Evolutionary conservation across 225 moss, liverwort and hornwort species (phyloP), one percentile per base, ranked within the genome.

Genomic region (Takakia lepidozioides): DNA sequence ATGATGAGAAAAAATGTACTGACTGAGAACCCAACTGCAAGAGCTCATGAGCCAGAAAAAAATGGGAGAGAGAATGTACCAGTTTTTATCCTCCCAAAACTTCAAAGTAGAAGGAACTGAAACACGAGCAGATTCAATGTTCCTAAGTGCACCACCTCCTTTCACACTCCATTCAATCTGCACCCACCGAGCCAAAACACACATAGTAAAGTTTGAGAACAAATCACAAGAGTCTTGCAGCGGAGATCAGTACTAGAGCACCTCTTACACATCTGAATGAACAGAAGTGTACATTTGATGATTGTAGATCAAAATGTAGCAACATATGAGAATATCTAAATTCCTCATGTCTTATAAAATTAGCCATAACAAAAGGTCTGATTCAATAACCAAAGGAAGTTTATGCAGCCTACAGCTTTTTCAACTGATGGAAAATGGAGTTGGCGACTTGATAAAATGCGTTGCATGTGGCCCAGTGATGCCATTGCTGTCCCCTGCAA

Each of bases 111-210:
- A 85, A 15, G 98, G 91, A 60, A 98, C 87, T 14, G 98, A 98
- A 49, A 98, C 68, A 29, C 98, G 98, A 34, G 98, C 98, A 59
- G 98, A 91, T 42, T 91, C 91, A 28, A 84, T 59, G 67, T 98
- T 98, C 38, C 87, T 87, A 25, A 98, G 69, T 3, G 91, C 70
- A 59, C 93, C 88, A 58, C 87, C 98, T 38, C 91, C 91, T 76
- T 81, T 87, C 42, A 98, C 98, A 69, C 82, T 98, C 98, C 98
- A 98, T 59, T 91, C 82, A 44, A 98, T 87, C 98, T 98, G 71
- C 62, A 70, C 35, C 45, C 20, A 67, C n/a, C 20, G 30, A 43
- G 52, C 38, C 18, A 65, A 0, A 45, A 24, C 14, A 39, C 19
- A 24, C 10, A 28, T n/a, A n/a, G n/a, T n/a, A n/a, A n/a, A n/a